These are phyloP conservation scores for Alternaria solani DNA, from an alignment of 2,329 filamentous ascomycete species.

Conservation along the genomic window DNA sequence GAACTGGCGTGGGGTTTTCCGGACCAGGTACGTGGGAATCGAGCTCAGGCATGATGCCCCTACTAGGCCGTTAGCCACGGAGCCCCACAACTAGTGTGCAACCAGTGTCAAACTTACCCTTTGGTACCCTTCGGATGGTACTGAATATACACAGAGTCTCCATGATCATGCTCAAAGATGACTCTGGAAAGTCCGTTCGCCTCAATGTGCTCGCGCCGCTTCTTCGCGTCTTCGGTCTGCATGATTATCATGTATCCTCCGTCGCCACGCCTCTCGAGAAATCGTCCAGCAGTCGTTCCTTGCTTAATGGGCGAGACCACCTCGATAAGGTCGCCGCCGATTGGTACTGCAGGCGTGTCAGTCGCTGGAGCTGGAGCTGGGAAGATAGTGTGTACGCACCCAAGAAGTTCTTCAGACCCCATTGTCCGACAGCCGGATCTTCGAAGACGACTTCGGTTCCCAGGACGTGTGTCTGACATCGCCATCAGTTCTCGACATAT, in stretches of 20 bases:
- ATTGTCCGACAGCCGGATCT: constrained; percentile 51
- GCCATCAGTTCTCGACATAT: constrained; percentile 3
- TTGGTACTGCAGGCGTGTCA: constrained; percentile 42
- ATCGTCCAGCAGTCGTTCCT: constrained; percentile 52
- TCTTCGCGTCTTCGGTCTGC: constrained; percentile 54
- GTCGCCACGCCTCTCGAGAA: constrained; percentile 54
- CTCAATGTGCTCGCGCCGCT: constrained; percentile 51
- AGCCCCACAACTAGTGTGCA: no score
- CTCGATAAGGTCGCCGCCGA: constrained; percentile 57
- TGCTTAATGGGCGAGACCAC: constrained; percentile 51
- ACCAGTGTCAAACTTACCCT: constrained; percentile 30
- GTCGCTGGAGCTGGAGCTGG: neutral
- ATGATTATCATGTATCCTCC: constrained; percentile 61
- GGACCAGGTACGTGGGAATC: constrained; percentile 49
- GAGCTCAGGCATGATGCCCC: constrained; percentile 57
- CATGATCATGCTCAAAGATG: constrained; percentile 49
- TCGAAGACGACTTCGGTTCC: constrained; percentile 53
- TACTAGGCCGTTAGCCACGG: constrained; percentile 19
- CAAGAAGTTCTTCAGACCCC: constrained; percentile 53
- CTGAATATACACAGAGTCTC: constrained; percentile 51
- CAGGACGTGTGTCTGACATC: constrained; percentile 45
- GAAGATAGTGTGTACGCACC: constrained; percentile 27
- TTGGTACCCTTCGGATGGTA: constrained; percentile 57
- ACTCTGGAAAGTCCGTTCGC: constrained; percentile 46
- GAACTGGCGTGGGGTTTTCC: constrained; percentile 51